Percentiles rank a stretch among this genome's conserved stretches.
These are phyloP conservation scores for Populus hybrid DNA, from an alignment of 441 rosid genomes.

Conservation along the genomic window DNA sequence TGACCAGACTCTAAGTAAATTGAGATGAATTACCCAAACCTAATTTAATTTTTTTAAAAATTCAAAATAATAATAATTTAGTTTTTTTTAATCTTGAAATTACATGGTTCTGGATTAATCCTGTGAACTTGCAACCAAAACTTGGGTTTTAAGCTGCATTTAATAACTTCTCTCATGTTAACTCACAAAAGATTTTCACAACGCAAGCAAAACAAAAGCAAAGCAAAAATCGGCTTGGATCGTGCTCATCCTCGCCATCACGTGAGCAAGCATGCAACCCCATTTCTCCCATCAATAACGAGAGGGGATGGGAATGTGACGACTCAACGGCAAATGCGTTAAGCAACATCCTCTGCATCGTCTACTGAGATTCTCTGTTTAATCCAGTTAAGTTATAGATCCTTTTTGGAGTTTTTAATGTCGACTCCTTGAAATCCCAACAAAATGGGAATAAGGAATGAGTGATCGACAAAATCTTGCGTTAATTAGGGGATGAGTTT, in stretches of 20 bases:
- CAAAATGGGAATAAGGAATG: conserved; percentile 6
- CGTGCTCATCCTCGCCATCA: conserved; percentile 32
- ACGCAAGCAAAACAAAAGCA: neutral
- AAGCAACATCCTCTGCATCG: conserved; percentile 61
- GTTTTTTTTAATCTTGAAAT: too few relatives aligned
- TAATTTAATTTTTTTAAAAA: too few relatives aligned
- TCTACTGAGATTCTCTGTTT: conserved; percentile 34
- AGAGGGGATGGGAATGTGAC: conserved; percentile 13
- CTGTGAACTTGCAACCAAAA: neutral
- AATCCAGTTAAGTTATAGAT: neutral
- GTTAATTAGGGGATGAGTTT: conserved; percentile 12
- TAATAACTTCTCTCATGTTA: too few relatives aligned
- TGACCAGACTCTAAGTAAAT: too few relatives aligned
- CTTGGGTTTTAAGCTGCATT: conserved; percentile 22
- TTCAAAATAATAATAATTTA: too few relatives aligned
- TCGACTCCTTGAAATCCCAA: too few relatives aligned
- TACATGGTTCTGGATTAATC: too few relatives aligned
- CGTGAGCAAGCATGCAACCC: conserved; percentile 33
- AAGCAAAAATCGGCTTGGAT: conserved; percentile 26
- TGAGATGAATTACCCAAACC: too few relatives aligned
- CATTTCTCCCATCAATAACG: conserved; percentile 25
- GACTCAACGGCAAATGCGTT: conserved; percentile 40
- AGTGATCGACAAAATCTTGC: conserved; percentile 20
- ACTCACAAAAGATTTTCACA: neutral
- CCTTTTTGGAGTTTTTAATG: neutral